phyloP scores from a whole-genome alignment of 768 basidiomycete species.

The Cyclocybe cylindracea region DNA sequence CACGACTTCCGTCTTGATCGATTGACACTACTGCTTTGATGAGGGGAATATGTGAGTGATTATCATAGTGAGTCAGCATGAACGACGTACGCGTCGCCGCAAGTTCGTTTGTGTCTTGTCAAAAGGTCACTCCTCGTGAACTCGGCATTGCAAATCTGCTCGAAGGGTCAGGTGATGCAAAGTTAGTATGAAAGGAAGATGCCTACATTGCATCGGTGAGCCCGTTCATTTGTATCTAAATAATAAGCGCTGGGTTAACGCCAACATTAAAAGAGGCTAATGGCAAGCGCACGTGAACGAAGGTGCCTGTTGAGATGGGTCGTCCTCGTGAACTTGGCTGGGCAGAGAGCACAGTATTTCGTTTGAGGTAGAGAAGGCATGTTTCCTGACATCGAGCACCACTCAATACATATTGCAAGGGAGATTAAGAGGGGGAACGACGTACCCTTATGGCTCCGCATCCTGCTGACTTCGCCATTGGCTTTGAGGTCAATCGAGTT shows the following conservation, averaged over 20 bases:
- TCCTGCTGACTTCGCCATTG: conserved; percentile 43
- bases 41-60: conserved; percentile 1
- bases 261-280: conserved; percentile 1
- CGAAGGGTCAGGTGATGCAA: background rate
- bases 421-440: conserved; percentile 1
- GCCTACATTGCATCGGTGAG: conserved; percentile 62
- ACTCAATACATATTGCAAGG: conserved; percentile 31
- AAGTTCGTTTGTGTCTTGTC: conserved; percentile 71
- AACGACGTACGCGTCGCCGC: conserved; percentile 62
- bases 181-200: conserved; percentile 10
- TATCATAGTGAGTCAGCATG: background rate
- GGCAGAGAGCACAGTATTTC: conserved; percentile 67
- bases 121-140: conserved; percentile 76
- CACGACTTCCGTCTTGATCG: conserved; percentile 70
- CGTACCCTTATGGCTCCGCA: conserved; percentile 44
- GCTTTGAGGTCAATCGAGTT: conserved; percentile 38
- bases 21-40: conserved; percentile 41
- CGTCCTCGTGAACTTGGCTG: conserved; percentile 72
- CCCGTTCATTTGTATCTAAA: conserved; percentile 66
- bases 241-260: background rate
- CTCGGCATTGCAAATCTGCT: conserved; percentile 63
- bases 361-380: conserved; percentile 72
- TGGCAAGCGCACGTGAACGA: conserved; percentile 58
- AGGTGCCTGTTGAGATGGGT: conserved; percentile 76
- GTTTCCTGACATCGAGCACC: conserved; percentile 56